Evolutionary conservation across 768 basidiomycete genomes (phyloP), one percentile per base, ranked within the genome.

Genomic region (Boletus rubroflammeus): DNA sequence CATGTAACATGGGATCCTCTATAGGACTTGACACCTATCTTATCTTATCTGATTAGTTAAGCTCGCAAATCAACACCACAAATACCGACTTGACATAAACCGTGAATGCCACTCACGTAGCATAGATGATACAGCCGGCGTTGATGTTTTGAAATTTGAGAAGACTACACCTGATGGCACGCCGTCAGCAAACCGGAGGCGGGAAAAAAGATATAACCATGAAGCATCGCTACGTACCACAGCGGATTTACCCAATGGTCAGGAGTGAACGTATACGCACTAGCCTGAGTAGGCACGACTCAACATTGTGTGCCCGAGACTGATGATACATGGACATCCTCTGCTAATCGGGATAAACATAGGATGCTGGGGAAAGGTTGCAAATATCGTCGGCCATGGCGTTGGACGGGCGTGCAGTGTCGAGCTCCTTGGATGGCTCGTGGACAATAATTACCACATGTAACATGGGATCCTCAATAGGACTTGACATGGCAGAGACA

Each of bases 21-120:
- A 26, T 9, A 8, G 25, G 9, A 17, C 28, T 23, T 34, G 44
- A 32, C 42, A 38, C 38, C 49, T 40, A 62, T 56, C 55, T 65
- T 54, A 66, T 68, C 66, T 63, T 58, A 68, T 68, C 66, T 46
- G 26, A 13, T 11, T 19, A 2, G 43, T 47, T 7, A 36, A 38
- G 23, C 26, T 19, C 31, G 1, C 17, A 49, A 36, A 26, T 34
- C 36, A 50, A 25, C n/a, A n/a, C n/a, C 6, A 32, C 29, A 15
- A 8, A 28, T 7, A 45, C 25, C 31, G 34, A 29, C 6, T 14
- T 14, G 17, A 23, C 21, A 35, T 21, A 15, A 14, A 38, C 19
- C 9, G 1, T 31, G 31, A 28, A 36, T 38, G 14, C 19, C 11
- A 45, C 10, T 17, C 13, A 31, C 15, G 34, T n/a, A n/a, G 31